phyloP scores from a whole-genome alignment of 192 early-diverging fungal genomes.

The Coemansia sp. region DNA sequence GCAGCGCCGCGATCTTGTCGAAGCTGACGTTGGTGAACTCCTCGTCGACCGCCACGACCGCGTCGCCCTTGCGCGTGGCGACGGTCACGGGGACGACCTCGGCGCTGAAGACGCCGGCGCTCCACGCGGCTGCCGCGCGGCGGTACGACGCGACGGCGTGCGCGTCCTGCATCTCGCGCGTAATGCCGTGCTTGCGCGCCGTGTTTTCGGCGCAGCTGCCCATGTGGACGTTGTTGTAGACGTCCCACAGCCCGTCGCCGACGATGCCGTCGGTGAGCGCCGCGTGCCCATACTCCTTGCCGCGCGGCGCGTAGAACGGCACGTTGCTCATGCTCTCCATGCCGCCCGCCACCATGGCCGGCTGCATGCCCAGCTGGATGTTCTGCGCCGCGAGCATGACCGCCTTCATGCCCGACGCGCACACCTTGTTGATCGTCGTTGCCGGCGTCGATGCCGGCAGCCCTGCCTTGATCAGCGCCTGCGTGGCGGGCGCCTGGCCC shows the following conservation, averaged over 20 bases:
- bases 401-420: constrained; percentile 98
- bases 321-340: constrained; percentile 98
- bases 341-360: constrained; percentile 89
- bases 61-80: constrained; percentile 83
- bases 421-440: constrained; percentile 99
- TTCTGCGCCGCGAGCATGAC: constrained; percentile 89
- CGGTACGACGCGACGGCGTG: constrained; percentile 88
- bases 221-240: constrained; percentile 89
- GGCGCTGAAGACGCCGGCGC: constrained; percentile 73
- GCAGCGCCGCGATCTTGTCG: constrained; percentile 81
- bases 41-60: constrained; percentile 81
- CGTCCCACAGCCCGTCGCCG: constrained; percentile 97
- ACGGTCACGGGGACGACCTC: constrained; percentile 89
- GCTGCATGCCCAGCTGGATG: constrained; percentile 76
- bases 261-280: constrained; percentile 83
- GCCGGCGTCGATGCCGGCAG: constrained; percentile 80
- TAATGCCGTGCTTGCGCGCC: constrained; percentile 82
- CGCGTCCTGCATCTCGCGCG: constrained; percentile 89
- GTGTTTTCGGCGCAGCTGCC: constrained; percentile 85
- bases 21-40: constrained; percentile 95
- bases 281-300: constrained; percentile 80
- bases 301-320: constrained; percentile 72
- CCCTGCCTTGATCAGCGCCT: constrained; percentile 85
- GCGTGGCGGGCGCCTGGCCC: constrained; percentile 93
- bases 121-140: constrained; percentile 88